Evolutionary conservation across 2,329 filamentous ascomycete genomes (phyloP), one percentile per base, ranked within the genome.

Genomic region (Xylariales sp.): DNA sequence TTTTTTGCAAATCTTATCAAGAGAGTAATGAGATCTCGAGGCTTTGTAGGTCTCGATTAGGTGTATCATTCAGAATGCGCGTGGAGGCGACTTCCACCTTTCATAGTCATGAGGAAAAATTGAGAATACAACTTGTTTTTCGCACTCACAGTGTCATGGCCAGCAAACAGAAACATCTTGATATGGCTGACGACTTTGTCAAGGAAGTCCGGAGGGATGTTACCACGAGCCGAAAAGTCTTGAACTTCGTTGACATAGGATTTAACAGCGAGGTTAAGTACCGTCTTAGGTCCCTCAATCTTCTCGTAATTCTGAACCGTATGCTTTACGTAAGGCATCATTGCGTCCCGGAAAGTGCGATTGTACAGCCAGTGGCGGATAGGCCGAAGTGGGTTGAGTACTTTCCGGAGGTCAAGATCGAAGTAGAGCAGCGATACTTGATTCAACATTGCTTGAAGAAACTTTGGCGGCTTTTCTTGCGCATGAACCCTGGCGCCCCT

Each of bases 191-290:
- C 40, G 5, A 54, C 46, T 10, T 48, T 45, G 7, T 50, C 46
- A 22, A 54, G 28, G 32, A 58, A 58, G 4, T 40, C 46, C 10
- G 33, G 37, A 2, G 49, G 46, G 11, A 52, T 49, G 14, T 24
- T 22, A 18, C 32, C 32, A 5, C 32, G 32, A 9, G 32, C n/a
- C 5, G 34, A 37, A 5, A 37, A 7, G 11, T 37, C 34, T 18
- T 24, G 21, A 5, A 37, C 21, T n/a, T 37, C 34, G 19, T 37
- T 18, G 40, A 54, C 27, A 32, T 55, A 58, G 24, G 50, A 45
- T 19, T 53, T 52, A 31, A 56, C 41, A 1, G 54, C 57, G 22
- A 60, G 51, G 21, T 52, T 53, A 18, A 58, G 48, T 20, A 61
- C 52, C 6, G 59, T 59, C 31, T 61, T 56, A 15, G 47, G 46